These are phyloP conservation scores for Torulaspora maleeae DNA, from an alignment of 805 yeast genomes.

Conservation along the genomic window DNA sequence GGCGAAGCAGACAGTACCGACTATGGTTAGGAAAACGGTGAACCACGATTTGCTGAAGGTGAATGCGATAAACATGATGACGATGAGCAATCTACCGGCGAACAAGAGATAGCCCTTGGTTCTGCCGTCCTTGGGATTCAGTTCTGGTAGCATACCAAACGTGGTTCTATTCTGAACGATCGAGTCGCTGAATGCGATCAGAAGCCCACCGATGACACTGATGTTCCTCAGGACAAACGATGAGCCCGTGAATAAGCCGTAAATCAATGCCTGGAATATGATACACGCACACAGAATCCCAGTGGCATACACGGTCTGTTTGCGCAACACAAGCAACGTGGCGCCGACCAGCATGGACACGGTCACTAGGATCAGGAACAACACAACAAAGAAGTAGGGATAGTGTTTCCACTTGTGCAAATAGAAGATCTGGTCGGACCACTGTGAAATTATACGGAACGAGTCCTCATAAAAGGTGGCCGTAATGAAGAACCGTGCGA, in stretches of 20 bases:
- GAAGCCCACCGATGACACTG: conserved; percentile 86
- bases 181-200: conserved; percentile 82
- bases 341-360: conserved; percentile 70
- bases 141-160: conserved; percentile 46
- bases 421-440: conserved; percentile 87
- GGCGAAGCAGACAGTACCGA: conserved; percentile 74
- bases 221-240: conserved; percentile 81
- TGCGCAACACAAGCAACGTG: conserved; percentile 62
- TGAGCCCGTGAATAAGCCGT: conserved; percentile 79
- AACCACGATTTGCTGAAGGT: conserved; percentile 72
- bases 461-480: conserved; percentile 93
- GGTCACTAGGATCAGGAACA: conserved; percentile 63
- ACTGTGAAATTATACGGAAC: conserved; percentile 74
- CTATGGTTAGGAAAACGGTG: conserved; percentile 56
- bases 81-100: conserved; percentile 83
- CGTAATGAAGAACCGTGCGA: conserved; percentile 86
- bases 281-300: conserved; percentile 66
- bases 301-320: conserved; percentile 65
- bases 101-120: conserved; percentile 72
- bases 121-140: conserved; percentile 55
- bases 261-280: conserved; percentile 75
- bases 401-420: conserved; percentile 72
- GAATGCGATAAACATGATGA: conserved; percentile 80
- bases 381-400: conserved; percentile 70
- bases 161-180: conserved; percentile 67